Conservation (phyloP, 2,329 filamentous ascomycete genomes). For the Pezicula carpinea region DNA sequence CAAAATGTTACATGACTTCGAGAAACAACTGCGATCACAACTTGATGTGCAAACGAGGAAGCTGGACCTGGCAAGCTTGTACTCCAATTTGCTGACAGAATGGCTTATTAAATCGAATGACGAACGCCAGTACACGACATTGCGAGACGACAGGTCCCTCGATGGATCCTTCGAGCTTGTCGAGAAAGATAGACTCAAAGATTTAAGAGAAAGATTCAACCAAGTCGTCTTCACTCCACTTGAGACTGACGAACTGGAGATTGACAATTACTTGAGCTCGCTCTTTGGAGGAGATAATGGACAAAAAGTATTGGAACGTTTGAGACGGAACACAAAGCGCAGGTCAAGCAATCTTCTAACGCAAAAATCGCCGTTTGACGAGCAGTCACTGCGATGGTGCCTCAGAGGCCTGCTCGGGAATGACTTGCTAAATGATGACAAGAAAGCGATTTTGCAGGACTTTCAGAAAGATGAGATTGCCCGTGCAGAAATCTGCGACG, state of each 20-base stretch:
- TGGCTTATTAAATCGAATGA: conserved; percentile 33
- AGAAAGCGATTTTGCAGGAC: conserved; percentile 41
- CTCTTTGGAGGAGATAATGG: conserved; percentile 40
- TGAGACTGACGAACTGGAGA: conserved; percentile 37
- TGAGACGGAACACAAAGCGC: conserved; percentile 32
- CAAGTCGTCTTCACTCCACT: conserved; percentile 43
- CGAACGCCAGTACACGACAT: conserved; percentile 7
- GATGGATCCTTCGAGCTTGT: conserved; percentile 37
- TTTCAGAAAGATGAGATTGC: conserved; percentile 42
- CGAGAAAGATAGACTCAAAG: conserved; percentile 35
- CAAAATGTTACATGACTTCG: conserved; percentile 15
- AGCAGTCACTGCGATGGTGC: conserved; percentile 34
- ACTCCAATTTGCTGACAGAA: conserved; percentile 47
- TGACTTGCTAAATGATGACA: conserved; percentile 46
- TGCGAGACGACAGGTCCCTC: conserved; percentile 11
- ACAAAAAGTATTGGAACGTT: conserved; percentile 34
- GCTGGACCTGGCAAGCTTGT: conserved; percentile 48
- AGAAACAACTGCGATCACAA: conserved; percentile 39
- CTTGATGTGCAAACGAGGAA: conserved; percentile 43
- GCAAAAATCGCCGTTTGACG: conserved; percentile 28
- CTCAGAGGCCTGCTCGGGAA: conserved; percentile 42
- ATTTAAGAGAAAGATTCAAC: conserved; percentile 53
- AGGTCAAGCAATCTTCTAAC: background rate
- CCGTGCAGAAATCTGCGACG: conserved; percentile 46
- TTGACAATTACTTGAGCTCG: conserved; percentile 43